Evolutionary conservation across 768 basidiomycete genomes (phyloP), one percentile per base, ranked within the genome.

Genomic region (Auricularia auricula-judae): DNA sequence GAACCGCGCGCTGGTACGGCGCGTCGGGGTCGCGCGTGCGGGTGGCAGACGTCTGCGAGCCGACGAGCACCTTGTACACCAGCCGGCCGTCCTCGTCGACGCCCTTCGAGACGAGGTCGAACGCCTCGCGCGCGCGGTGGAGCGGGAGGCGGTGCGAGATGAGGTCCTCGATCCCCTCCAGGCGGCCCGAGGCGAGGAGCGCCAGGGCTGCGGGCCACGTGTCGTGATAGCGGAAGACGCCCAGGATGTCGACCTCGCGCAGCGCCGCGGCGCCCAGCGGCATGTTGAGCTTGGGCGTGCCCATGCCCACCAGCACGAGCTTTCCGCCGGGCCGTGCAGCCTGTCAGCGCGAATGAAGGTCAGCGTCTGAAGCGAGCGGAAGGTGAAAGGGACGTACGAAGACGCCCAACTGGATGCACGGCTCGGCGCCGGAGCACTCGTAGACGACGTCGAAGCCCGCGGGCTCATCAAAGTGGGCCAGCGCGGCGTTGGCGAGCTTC

Each of bases 271-370:
- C 81, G 53, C 88, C 87, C 64, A 94, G 81, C n/a, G 96, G 96
- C 63, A 97, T 80, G 67, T 82, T 79, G 64, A 88, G 84, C 70
- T 87, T 88, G 65, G 87, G 84, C 16, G 92, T 85, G 68, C 96
- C 96, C 96, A 98, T 98, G 23, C 96, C 96, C 68, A 98, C 85
- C 70, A 93, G 89, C 81, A 93, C 87, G 64, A 97, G 91, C 72
- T 89, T 92, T 61, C 92, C 91, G 62, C 94, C 95, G 18, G 89
- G 80, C 62, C 82, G 79, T 16, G 94, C 92, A 70, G 87, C 84
- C 92, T 93, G 73, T 39, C 29, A 62, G 51, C 65, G 61, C 39
- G 36, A 62, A 43, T n/a, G 36, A 59, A 43, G 64, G 59, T 72
- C 66, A 69, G 33, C 63, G 71, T 63, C 29, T 39, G 47, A 62